Conservation (phyloP, 225 moss, liverwort and hornwort genomes). For the Sphagnum contortum region DNA sequence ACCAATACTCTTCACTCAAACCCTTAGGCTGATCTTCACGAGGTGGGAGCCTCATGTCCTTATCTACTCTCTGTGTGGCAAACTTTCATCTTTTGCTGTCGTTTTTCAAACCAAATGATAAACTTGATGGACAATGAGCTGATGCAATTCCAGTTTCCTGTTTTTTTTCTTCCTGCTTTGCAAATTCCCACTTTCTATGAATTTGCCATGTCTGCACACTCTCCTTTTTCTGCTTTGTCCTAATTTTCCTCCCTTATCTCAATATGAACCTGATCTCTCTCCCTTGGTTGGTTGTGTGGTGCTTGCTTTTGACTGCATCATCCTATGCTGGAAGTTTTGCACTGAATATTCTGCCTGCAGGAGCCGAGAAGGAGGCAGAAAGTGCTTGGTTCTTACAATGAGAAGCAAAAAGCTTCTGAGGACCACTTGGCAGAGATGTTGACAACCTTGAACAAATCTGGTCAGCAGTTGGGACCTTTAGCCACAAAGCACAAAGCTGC, state of each 20-base stretch:
- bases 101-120: no score
- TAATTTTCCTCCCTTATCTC: neutral
- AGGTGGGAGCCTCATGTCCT: no score
- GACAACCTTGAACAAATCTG: slow-evolving; percentile 13
- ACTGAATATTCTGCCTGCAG: slow-evolving; percentile 12
- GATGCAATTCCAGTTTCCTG: no score
- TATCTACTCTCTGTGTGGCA: no score
- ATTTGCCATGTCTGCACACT: no score
- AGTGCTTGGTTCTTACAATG: slow-evolving; percentile 28
- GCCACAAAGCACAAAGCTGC: slow-evolving; percentile 19
- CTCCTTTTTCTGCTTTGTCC: neutral
- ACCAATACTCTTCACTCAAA: no score
- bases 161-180: no score
- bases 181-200: no score
- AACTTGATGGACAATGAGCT: no score
- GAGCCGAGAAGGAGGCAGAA: slow-evolving; percentile 41
- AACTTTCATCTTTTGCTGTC: no score
- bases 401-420: slow-evolving; percentile 18
- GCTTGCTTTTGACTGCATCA: neutral
- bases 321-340: neutral
- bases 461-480: no score
- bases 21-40: no score
- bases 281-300: neutral
- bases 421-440: slow-evolving; percentile 18
- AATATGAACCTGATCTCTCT: neutral